Evolutionary conservation across 2,329 filamentous ascomycete genomes (phyloP), one percentile per base, ranked within the genome.

Genomic region (Alternaria postmessia): DNA sequence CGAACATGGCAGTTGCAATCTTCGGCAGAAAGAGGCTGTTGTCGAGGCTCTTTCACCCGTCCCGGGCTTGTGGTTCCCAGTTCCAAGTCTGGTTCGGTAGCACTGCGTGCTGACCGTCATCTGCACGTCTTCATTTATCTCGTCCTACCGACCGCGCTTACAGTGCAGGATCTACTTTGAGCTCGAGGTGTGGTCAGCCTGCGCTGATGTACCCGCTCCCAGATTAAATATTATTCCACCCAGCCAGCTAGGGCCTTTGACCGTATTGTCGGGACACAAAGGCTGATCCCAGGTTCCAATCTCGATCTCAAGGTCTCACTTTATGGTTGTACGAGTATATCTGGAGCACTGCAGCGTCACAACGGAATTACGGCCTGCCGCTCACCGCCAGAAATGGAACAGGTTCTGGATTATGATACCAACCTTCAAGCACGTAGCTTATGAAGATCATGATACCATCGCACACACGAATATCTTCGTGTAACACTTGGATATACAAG

Each of bases 31-130:
- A 51, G 28, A 39, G 20, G 49, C 39, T 41, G 49, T 57, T 57
- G 54, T 52, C 36, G 46, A 52, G 44, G n/a, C 42, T 56, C 43
- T n/a, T 41, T 57, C 53, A 18, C 44, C 24, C 14, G 49, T 57
- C 46, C 63, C 66, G 43, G 60, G 52, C 24, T 22, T 34, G 11
- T 52, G 52, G 62, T 66, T 64, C 43, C 52, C 59, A 43, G 48
- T 56, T 63, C 65, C 64, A 53, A 48, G 53, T 62, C 59, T 68
- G 63, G 56, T 52, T 65, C 55, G 60, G 72, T 74, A 63, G 61
- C 68, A 75, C 69, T 59, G 64, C 69, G 39, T 67, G 69, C 69
- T 73, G 56, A 75, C 64, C 63, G 69, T 76, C 72, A 75, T 71
- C 68, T 72, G 60, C 60, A 57, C 48, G 51, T 61, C 53, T 61